These are phyloP conservation scores for Daphne laureola DNA, from an alignment of 441 rosid genomes.

Conservation along the genomic window DNA sequence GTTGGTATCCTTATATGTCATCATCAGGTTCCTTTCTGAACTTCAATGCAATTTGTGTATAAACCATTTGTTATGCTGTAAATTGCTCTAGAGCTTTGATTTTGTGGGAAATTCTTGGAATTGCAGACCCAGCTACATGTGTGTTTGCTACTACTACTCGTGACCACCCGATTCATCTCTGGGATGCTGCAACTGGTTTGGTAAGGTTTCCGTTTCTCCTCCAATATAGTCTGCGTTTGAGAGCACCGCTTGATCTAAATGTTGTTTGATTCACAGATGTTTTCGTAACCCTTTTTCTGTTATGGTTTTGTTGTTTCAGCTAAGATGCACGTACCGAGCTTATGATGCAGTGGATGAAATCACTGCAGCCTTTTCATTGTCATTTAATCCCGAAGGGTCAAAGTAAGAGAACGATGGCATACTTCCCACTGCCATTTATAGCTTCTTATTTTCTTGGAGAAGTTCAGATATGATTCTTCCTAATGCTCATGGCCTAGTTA, in stretches of 20 bases:
- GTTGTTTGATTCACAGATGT: slow-evolving; percentile 1
- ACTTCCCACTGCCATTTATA: neutral
- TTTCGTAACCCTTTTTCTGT: neutral
- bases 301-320: slow-evolving; percentile 36
- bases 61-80: neutral
- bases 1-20: slow-evolving; percentile 90
- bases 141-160: slow-evolving; percentile 83
- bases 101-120: slow-evolving; percentile 7
- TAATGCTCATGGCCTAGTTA: no score
- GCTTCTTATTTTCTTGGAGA: neutral
- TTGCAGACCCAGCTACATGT: slow-evolving; percentile 75
- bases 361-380: slow-evolving; percentile 80
- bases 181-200: slow-evolving; percentile 94
- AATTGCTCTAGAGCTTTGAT: slow-evolving; percentile 14
- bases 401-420: slow-evolving; percentile 44
- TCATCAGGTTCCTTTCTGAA: slow-evolving; percentile 45
- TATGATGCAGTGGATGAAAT: slow-evolving; percentile 95
- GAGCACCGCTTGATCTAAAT: no score
- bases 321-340: slow-evolving; percentile 94
- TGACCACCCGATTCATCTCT: slow-evolving; percentile 95
- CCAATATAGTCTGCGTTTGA: no score
- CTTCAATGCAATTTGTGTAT: neutral
- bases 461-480: no score
- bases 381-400: slow-evolving; percentile 78
- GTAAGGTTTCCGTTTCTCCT: slow-evolving; percentile 26